Conservation (phyloP, 2,329 filamentous ascomycete species). For the Botrytis fragariae region DNA sequence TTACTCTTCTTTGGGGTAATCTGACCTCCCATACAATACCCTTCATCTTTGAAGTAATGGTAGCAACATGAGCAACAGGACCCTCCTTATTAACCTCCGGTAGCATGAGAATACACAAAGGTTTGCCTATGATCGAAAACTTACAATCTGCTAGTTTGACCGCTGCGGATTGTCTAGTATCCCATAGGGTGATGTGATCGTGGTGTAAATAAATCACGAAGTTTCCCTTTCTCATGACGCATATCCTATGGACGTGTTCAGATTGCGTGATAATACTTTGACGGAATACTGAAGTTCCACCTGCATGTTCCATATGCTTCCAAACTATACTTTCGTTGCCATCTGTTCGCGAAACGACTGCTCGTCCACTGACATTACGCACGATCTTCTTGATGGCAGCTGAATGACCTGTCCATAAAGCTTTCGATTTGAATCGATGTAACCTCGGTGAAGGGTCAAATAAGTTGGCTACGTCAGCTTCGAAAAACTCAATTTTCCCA, state of each 20-base stretch:
- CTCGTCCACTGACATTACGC: slow-evolving; percentile 76
- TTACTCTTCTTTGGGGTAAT: slow-evolving; percentile 50
- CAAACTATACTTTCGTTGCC: slow-evolving; percentile 80
- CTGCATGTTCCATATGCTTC: slow-evolving; percentile 60
- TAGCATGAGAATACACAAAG: slow-evolving; percentile 75
- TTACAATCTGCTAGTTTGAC: slow-evolving; percentile 55
- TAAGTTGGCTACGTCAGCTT: slow-evolving; percentile 73
- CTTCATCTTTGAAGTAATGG: slow-evolving; percentile 72
- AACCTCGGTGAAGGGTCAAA: slow-evolving; percentile 68
- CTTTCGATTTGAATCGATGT: slow-evolving; percentile 58
- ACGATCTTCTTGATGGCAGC: slow-evolving; percentile 80
- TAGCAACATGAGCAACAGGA: slow-evolving; percentile 70
- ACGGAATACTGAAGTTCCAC: slow-evolving; percentile 56
- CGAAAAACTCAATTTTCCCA: slow-evolving; percentile 78
- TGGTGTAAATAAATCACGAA: slow-evolving; percentile 80
- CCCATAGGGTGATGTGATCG: slow-evolving; percentile 72
- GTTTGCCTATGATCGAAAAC: slow-evolving; percentile 65
- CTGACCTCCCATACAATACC: slow-evolving; percentile 79
- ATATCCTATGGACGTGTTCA: slow-evolving; percentile 76
- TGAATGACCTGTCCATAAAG: slow-evolving; percentile 82
- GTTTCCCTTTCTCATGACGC: slow-evolving; percentile 70
- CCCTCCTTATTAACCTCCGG: slow-evolving; percentile 56
- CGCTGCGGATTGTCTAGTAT: slow-evolving; percentile 62
- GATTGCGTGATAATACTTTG: slow-evolving; percentile 66
- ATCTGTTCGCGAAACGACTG: slow-evolving; percentile 76